phyloP scores from a whole-genome alignment of 2,329 filamentous ascomycete genomes.

The Trichoderma brevicompactum region DNA sequence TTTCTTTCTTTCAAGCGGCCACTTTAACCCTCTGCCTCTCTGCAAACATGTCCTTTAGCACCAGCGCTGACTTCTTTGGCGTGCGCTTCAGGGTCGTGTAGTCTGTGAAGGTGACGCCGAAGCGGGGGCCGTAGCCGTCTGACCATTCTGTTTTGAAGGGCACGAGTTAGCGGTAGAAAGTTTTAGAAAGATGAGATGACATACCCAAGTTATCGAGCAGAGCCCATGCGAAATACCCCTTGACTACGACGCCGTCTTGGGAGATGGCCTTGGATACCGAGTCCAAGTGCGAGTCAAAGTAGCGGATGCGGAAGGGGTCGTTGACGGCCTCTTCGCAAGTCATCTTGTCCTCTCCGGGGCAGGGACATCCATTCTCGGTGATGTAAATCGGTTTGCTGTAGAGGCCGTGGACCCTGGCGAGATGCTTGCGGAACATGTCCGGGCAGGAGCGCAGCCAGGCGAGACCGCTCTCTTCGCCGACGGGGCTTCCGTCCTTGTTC shows the following conservation, averaged over 20 bases:
- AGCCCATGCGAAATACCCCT: conserved; percentile 44
- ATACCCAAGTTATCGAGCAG: conserved; percentile 45
- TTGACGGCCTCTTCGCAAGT: conserved; percentile 37
- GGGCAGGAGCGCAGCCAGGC: conserved; percentile 43
- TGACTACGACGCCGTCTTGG: conserved; percentile 39
- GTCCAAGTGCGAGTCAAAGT: conserved; percentile 47
- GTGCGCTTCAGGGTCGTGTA: conserved; percentile 45
- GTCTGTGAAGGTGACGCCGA: conserved; percentile 46
- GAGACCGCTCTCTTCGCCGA: conserved; percentile 42
- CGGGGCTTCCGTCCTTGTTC: conserved; percentile 38
- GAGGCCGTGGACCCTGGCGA: conserved; percentile 35
- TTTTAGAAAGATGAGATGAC: conserved; percentile 18
- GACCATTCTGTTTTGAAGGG: conserved; percentile 39
- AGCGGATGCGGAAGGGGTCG: conserved; percentile 44
- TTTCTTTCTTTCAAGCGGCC: conserved; percentile 9
- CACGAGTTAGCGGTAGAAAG: neutral
- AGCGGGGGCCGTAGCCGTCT: conserved; percentile 45
- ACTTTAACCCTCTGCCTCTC: conserved; percentile 32
- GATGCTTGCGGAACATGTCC: conserved; percentile 38
- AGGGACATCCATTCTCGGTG: conserved; percentile 44
- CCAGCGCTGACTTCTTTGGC: conserved; percentile 44
- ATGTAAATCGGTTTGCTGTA: conserved; percentile 40
- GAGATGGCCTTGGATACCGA: conserved; percentile 41
- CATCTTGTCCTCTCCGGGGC: conserved; percentile 44
- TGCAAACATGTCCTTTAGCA: conserved; percentile 38